phyloP scores from a whole-genome alignment of 2,329 filamentous ascomycete species.

The Helicocarpus griseus region DNA sequence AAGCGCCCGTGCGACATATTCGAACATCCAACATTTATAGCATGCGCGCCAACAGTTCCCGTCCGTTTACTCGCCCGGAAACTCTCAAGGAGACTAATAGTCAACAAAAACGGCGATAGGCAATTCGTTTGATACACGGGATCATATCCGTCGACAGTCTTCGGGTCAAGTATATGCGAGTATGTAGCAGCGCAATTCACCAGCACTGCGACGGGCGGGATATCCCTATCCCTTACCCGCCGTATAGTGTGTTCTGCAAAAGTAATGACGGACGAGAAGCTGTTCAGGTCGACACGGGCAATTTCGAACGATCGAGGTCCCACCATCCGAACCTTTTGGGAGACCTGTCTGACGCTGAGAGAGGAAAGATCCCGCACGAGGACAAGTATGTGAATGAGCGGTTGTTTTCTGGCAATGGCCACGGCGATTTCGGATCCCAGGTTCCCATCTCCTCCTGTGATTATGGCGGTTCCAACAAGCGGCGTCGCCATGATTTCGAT shows the following conservation, averaged over 20 bases:
- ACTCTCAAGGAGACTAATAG: constrained; percentile 25
- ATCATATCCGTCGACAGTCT: constrained; percentile 26
- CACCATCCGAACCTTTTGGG: constrained; percentile 21
- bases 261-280: constrained; percentile 22
- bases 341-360: constrained; percentile 21
- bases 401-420: constrained; percentile 26
- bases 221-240: constrained; percentile 23
- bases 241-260: constrained; percentile 25
- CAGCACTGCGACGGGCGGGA: constrained; percentile 25
- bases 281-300: constrained; percentile 21
- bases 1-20: constrained; percentile 22
- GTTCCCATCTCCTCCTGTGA: constrained; percentile 27
- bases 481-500: constrained; percentile 30
- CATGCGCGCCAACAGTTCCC: constrained; percentile 22
- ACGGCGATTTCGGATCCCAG: constrained; percentile 28
- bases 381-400: constrained; percentile 26
- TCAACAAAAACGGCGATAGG: constrained; percentile 27
- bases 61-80: constrained; percentile 26
- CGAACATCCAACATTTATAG: constrained; percentile 29
- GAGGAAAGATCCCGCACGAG: constrained; percentile 22
- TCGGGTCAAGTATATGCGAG: constrained; percentile 23
- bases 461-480: constrained; percentile 27
- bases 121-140: constrained; percentile 30
- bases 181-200: constrained; percentile 26
- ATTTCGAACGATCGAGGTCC: constrained; percentile 27